Percentiles rank a stretch among this genome's conserved stretches.
Evolutionary conservation across 2,329 filamentous ascomycete species (phyloP).

Genomic region (Albophoma yamanashiensis): DNA sequence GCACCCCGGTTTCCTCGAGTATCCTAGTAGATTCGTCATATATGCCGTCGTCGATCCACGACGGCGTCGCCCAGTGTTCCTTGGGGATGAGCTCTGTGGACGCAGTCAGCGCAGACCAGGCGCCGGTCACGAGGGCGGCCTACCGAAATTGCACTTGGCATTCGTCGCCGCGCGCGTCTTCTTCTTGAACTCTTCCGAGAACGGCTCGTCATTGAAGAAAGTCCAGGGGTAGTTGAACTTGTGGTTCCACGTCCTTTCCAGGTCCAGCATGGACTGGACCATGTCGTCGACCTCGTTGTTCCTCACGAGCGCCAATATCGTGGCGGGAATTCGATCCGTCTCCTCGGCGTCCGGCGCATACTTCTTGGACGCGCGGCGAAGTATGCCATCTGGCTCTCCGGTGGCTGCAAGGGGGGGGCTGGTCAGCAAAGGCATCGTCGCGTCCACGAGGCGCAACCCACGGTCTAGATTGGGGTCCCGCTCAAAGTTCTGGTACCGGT

Average conservation of each 20-base stretch:
- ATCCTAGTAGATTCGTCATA: conserved; percentile 77
- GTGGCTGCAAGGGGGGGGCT: conserved; percentile 49
- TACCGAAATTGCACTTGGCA: conserved; percentile 78
- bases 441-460: conserved; percentile 33
- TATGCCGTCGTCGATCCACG: conserved; percentile 84
- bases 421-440: conserved; percentile 6
- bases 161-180: conserved; percentile 75
- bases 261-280: conserved; percentile 77
- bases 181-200: conserved; percentile 85
- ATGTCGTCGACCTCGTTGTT: conserved; percentile 83
- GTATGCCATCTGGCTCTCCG: conserved; percentile 67
- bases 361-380: conserved; percentile 63
- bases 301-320: conserved; percentile 80
- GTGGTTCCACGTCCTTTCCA: conserved; percentile 91
- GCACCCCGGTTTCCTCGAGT: conserved; percentile 73
- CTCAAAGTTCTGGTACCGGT: conserved; percentile 47
- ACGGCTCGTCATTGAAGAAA: conserved; percentile 95
- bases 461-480: conserved; percentile 81
- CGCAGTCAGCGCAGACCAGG: neutral
- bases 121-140: conserved; percentile 5
- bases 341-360: conserved; percentile 68
- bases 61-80: conserved; percentile 86
- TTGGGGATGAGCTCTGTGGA: conserved; percentile 71
- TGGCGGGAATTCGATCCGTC: conserved; percentile 83
- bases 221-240: conserved; percentile 99